Percentiles rank a stretch among this genome's conserved stretches.
Evolutionary conservation across 2,329 filamentous ascomycete species (phyloP).

Genomic region (Colletotrichum sp.): DNA sequence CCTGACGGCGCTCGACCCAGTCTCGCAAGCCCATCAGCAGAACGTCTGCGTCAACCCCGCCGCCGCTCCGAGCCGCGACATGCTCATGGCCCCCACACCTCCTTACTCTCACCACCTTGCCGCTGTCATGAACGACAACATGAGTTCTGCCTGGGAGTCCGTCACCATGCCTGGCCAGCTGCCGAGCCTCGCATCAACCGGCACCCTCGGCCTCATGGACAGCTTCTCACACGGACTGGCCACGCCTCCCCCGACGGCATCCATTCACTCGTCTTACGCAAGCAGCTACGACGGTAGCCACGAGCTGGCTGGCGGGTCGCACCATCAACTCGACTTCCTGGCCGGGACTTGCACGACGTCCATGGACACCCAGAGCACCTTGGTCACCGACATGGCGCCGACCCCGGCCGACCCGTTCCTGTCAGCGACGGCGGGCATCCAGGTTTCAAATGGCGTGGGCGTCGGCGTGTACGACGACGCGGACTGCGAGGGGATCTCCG

Average conservation of each 20-base stretch:
- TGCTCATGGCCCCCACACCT: conserved; percentile 60
- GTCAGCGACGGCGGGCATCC: conserved; percentile 23
- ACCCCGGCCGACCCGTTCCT: conserved; percentile 20
- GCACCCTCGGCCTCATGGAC: conserved; percentile 48
- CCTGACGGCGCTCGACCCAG: conserved; percentile 64
- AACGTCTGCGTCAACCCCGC: conserved; percentile 34
- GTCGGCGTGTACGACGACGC: conserved; percentile 22
- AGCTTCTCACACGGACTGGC: conserved; percentile 57
- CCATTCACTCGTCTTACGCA: conserved; percentile 52
- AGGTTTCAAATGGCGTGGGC: conserved; percentile 14
- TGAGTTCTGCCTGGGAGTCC: conserved; percentile 53
- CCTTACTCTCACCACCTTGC: conserved; percentile 50
- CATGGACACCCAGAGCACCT: conserved; percentile 21
- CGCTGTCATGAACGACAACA: conserved; percentile 63
- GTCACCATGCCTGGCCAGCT: conserved; percentile 35
- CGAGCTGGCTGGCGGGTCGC: conserved; percentile 14
- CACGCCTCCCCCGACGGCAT: conserved; percentile 62
- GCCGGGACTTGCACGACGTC: conserved; percentile 17
- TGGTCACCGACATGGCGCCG: conserved; percentile 19
- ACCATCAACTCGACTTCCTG: conserved; percentile 22
- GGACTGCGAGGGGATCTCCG: conserved; percentile 12
- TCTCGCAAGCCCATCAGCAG: conserved; percentile 63
- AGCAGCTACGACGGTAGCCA: conserved; percentile 45
- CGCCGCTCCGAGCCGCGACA: conserved; percentile 37
- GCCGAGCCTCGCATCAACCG: conserved; percentile 36